Evolutionary conservation across 176 grass and related monocot genomes (phyloP), one percentile per base, ranked within the genome.

Genomic region (bread wheat (Triticum aestivum)): DNA sequence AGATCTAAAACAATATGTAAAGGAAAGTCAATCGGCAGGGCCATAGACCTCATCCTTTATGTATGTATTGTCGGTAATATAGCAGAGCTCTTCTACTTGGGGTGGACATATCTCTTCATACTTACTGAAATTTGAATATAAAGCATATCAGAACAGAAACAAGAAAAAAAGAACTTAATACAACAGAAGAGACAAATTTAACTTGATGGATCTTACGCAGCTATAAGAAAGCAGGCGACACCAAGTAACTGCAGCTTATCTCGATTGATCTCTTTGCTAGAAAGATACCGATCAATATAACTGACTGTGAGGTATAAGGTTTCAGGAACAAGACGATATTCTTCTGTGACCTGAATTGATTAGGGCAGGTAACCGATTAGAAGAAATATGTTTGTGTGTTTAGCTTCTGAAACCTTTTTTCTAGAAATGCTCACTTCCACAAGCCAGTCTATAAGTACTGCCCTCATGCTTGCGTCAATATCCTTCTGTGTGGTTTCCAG

Each of bases 21-120:
- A 41, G 17, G 68, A 41, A 73, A 8, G 49, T 37, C 5, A 73
- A 73, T 83, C 66, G 66, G 42, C 6, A 27, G 65, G 17, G 74
- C 14, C 66, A 87, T 18, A 9, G 44, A 90, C 89, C 93, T 98
- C 96, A 62, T 95, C 88, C 82, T 94, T 98, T 65, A 81, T 86
- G 56, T 98, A 98, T 82, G 93, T 88, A 68, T 92, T 90, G 41
- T 98, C 96, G 11, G 96, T 94, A 91, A 98, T 90, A 51, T 95
- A 95, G 88, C 96, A 98, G 79, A 98, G 94, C 47, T 95, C 93
- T 87, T 98, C 91, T 69, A 95, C 88, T 82, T 95, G 96, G 33
- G 90, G 90, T 56, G 96, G 86, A 78, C 91, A 98, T 91, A 95
- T 95, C 88, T 98, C 96, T 90, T 98, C 96, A 65, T 94, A 91